Conservation (phyloP, 257 asterid species). For the Catharanthus roseus region DNA sequence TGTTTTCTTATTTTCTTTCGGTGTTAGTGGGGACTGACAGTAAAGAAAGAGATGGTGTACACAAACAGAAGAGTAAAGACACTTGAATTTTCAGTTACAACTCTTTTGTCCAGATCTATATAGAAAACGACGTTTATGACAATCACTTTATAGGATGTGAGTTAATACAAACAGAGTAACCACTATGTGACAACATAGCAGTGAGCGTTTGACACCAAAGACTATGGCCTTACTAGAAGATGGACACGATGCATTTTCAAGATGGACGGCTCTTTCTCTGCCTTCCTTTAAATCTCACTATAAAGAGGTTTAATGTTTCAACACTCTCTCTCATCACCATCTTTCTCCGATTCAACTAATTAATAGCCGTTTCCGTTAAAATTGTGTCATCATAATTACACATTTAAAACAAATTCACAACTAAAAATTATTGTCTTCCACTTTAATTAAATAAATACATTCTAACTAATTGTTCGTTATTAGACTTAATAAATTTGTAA, state of each 20-base stretch:
- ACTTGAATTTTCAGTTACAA: slow-evolving; percentile 8
- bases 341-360: background rate
- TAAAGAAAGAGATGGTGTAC: too few relatives aligned
- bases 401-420: too few relatives aligned
- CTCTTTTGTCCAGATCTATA: background rate
- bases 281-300: background rate
- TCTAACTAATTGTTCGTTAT: too few relatives aligned
- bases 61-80: too few relatives aligned
- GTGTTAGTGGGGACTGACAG: background rate
- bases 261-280: background rate
- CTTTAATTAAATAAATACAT: too few relatives aligned
- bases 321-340: background rate
- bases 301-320: background rate
- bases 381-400: background rate
- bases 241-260: background rate
- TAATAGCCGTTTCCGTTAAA: background rate
- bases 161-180: background rate
- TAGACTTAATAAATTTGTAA: too few relatives aligned
- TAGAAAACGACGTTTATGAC: background rate
- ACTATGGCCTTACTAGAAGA: background rate
- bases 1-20: background rate
- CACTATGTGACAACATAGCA: slow-evolving; percentile 9
- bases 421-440: too few relatives aligned
- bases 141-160: background rate
- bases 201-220: background rate